Percentiles rank a stretch among this genome's conserved stretches.
Evolutionary conservation across 75 land plant species (phyloP).

Genomic region (Cupressus sempervirens): DNA sequence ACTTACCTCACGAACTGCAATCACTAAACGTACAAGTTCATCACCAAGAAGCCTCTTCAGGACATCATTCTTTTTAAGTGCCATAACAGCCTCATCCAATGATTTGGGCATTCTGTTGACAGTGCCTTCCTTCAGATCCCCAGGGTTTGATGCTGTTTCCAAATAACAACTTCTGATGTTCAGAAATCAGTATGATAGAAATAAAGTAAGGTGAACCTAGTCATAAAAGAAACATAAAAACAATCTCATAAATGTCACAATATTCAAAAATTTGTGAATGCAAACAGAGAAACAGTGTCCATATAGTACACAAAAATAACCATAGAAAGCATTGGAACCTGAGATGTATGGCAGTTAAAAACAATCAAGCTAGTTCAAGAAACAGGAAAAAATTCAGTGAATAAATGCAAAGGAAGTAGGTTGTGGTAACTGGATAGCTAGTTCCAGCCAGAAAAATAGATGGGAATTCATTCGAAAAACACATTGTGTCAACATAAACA

Average conservation of each 20-base stretch:
- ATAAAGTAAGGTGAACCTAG: not conserved
- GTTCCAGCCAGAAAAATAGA: not conserved
- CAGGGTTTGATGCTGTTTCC: slow-evolving; percentile 67
- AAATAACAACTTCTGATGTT: slow-evolving; percentile 1
- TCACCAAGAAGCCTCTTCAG: slow-evolving; percentile 62
- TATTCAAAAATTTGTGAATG: not conserved
- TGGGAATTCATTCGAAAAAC: not conserved
- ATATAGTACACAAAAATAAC: not conserved
- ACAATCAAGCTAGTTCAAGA: not conserved
- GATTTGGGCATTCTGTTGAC: slow-evolving; percentile 59
- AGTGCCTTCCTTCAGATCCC: slow-evolving; percentile 21
- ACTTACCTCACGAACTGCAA: slow-evolving; percentile 55
- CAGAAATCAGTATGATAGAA: not conserved
- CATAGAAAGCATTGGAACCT: not conserved
- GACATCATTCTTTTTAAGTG: slow-evolving; percentile 52
- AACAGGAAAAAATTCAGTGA: not conserved
- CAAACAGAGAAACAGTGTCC: not conserved
- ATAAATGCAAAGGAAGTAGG: not conserved
- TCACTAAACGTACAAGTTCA: slow-evolving; percentile 49
- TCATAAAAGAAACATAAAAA: not conserved
- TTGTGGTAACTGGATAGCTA: not conserved
- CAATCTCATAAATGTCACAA: slow-evolving; percentile 8
- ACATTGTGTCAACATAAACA: not conserved
- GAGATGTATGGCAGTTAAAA: not conserved
- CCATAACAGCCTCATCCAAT: slow-evolving; percentile 63